Percentiles rank a stretch among this genome's conserved stretches.
These are phyloP conservation scores for Chrysoporthe deuterocubensis DNA, from an alignment of 2,329 filamentous ascomycete species.

Conservation along the genomic window DNA sequence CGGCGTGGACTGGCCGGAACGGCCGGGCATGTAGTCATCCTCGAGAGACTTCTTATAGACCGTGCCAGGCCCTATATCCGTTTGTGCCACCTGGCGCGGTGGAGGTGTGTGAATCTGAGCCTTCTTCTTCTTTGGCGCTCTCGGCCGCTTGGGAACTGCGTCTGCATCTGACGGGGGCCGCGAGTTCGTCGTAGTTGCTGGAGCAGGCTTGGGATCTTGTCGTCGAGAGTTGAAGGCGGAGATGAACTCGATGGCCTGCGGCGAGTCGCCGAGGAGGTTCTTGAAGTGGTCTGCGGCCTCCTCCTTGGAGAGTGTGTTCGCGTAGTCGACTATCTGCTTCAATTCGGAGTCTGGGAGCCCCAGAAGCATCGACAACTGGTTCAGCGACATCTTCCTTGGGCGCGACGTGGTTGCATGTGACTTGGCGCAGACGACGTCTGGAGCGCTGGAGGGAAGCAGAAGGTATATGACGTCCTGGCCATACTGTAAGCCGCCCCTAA, in stretches of 20 bases:
- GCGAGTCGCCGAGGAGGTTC: constrained; percentile 85
- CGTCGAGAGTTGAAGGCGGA: constrained; percentile 77
- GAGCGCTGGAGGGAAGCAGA: neutral
- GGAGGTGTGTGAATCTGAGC: constrained; percentile 65
- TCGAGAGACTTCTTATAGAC: constrained; percentile 76
- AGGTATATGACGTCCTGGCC: constrained; percentile 7
- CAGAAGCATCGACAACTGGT: constrained; percentile 78
- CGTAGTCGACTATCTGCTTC: constrained; percentile 82
- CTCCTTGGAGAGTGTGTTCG: constrained; percentile 73
- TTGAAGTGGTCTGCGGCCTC: constrained; percentile 84
- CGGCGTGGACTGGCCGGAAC: constrained; percentile 46
- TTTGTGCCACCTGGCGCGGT: constrained; percentile 65
- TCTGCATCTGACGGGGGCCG: constrained; percentile 38
- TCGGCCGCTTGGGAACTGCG: constrained; percentile 53
- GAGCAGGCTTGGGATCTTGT: constrained; percentile 44
- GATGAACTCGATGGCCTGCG: constrained; percentile 76
- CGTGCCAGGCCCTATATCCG: constrained; percentile 64
- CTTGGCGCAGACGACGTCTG: neutral
- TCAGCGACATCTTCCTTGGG: constrained; percentile 51
- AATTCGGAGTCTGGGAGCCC: constrained; percentile 85
- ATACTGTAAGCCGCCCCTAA: neutral
- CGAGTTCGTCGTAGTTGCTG: constrained; percentile 29
- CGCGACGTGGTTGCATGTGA: neutral
- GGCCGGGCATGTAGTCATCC: constrained; percentile 71
- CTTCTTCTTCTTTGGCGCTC: constrained; percentile 59